Base-by-base conservation (phyloP, 257 asterid species). In the Solanum clarkiae region DNA sequence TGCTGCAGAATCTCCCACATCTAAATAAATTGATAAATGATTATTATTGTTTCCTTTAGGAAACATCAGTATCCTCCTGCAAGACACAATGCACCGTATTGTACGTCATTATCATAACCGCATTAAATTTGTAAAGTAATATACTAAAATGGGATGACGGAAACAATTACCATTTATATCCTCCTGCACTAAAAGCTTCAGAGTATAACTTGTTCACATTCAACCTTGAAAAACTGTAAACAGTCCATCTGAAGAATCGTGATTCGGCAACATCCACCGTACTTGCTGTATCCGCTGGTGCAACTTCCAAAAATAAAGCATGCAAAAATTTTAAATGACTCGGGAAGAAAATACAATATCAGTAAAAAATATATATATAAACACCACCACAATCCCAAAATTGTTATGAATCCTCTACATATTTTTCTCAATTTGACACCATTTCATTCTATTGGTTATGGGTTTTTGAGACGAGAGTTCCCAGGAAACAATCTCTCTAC, bases 31-130 rank as follows among this genome's bases (percentile, higher is more conserved):
- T 0, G 98, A 94, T 86, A 94, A 88, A 86, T 89, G 89, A 36
- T 94, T 93, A 44, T 88, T 94, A 51, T 90, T 90, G 88, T 93
- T 94, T 51, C 97, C 98, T 86, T 92, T 93, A 18, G 97, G 96
- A 84, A 90, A 92, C 42, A 91, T 92, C 84, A 93, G 95, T 74
- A 94, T 93, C 81, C 97, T 90, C 98, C 98, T 93, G 91, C 59
- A 85, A 88, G 87, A 72, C 81, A 88, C 59, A 87, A 86, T 26
- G 54, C 63, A 8, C 29, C 10, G 22, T 83, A 40, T 20, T 10
- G 54, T 51, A 49, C 17, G 51, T 45, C 82, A 84, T 17, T 12
- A 9, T n/a, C 82, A 74, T 79, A 49, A 11, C 13, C 17, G 9
- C 65, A 69, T n/a, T 42, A 20, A 71, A 71, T 10, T 51, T 65